Percentiles rank a stretch among this genome's conserved stretches.
Conservation (phyloP, 164 flowering plant genomes). For the Annona squamosa region DNA sequence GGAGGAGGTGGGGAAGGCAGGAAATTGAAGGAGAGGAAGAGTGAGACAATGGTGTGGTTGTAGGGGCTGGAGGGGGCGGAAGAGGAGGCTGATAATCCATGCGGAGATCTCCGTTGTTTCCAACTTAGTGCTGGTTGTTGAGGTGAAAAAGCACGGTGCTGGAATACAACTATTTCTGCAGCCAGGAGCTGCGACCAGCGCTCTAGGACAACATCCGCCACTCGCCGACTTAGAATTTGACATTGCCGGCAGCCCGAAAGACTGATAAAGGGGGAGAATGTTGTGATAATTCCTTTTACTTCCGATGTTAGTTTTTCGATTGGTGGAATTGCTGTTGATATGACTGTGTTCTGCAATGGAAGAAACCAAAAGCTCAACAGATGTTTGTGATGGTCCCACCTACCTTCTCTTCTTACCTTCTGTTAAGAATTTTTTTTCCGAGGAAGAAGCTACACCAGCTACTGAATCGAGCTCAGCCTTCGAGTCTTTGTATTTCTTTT, state of each 20-base stretch:
- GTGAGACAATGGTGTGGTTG: constrained; percentile 40
- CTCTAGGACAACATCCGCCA: constrained; percentile 66
- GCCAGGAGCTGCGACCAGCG: constrained; percentile 58
- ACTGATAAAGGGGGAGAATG: background rate
- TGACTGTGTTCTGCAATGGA: no score
- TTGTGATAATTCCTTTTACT: no score
- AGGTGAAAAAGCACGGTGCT: constrained; percentile 58
- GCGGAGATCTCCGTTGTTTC: constrained; percentile 57
- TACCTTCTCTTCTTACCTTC: no score
- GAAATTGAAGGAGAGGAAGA: constrained; percentile 31
- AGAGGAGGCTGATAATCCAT: constrained; percentile 45
- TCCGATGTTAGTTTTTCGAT: no score
- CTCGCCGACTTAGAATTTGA: constrained; percentile 28
- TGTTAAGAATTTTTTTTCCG: no score
- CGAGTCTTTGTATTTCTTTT: no score
- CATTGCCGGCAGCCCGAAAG: constrained; percentile 18
- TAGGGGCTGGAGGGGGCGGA: constrained; percentile 57
- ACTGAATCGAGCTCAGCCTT: no score
- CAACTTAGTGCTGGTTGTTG: constrained; percentile 55
- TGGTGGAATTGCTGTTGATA: no score
- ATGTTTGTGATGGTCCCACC: no score
- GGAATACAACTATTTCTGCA: constrained; percentile 64
- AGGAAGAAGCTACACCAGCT: no score
- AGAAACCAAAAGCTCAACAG: no score
- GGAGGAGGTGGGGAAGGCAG: constrained; percentile 37